phyloP scores from a whole-genome alignment of 129 eudicot genomes.

The Helianthus annuus region DNA sequence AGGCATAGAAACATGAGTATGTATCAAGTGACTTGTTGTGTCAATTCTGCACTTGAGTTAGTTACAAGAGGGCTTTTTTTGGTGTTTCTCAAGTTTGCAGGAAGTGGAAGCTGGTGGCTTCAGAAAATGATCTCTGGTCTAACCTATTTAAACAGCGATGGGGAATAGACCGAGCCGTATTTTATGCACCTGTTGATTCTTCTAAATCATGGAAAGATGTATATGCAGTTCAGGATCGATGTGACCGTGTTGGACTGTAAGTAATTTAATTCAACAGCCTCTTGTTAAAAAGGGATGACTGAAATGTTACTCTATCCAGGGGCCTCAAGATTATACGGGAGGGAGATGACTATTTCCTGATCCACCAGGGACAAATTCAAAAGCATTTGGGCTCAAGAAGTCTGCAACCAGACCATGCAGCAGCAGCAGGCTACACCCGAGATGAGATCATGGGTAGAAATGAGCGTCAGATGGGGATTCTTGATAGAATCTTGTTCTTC shows the following conservation, averaged over 20 bases:
- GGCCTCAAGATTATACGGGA: slow-evolving; percentile 90
- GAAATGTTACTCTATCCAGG: slow-evolving; percentile 33
- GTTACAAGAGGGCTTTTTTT: not conserved
- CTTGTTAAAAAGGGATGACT: too few species aligned
- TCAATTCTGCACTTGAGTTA: too few species aligned
- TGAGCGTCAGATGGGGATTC: slow-evolving; percentile 50
- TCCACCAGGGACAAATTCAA: slow-evolving; percentile 80
- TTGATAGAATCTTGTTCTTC: slow-evolving; percentile 80
- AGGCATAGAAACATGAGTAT: too few species aligned
- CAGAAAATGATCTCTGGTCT: slow-evolving; percentile 71
- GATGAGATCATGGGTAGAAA: slow-evolving; percentile 13
- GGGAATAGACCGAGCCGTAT: slow-evolving; percentile 66
- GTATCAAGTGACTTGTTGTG: too few species aligned
- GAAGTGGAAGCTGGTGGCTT: slow-evolving; percentile 73
- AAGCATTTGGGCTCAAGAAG: slow-evolving; percentile 67
- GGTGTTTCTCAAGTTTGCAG: slow-evolving; percentile 67
- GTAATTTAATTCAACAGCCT: slow-evolving; percentile 14
- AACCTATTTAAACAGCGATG: slow-evolving; percentile 69
- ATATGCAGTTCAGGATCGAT: slow-evolving; percentile 82
- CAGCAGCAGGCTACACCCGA: too few species aligned
- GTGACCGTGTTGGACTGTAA: slow-evolving; percentile 90
- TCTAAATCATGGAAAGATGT: slow-evolving; percentile 80
- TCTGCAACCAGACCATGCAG: not conserved
- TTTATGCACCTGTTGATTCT: slow-evolving; percentile 52
- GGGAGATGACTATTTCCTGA: slow-evolving; percentile 76